A percentile compares a stretch with the other conserved stretches of the same genome.
phyloP scores from a whole-genome alignment of 2,329 filamentous ascomycete species.

The Fusarium devonianum region DNA sequence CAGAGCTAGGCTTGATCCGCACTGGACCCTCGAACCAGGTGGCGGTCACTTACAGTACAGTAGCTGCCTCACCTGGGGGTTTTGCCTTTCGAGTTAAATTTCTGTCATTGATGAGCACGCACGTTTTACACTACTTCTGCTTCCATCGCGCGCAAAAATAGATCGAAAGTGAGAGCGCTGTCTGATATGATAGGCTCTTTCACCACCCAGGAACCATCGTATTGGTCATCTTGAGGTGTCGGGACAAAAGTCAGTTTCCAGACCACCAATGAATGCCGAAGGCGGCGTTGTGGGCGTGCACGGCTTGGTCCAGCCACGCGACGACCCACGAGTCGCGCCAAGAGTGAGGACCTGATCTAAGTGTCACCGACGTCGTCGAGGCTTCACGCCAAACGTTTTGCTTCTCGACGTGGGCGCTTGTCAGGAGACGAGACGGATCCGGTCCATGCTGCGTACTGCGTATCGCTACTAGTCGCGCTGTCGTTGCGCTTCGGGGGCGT shows the following conservation, averaged over 20 bases:
- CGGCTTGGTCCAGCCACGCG: slow-evolving; percentile 39
- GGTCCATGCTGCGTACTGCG: slow-evolving; percentile 21
- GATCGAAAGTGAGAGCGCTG: too few species aligned
- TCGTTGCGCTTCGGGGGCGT: slow-evolving; percentile 14
- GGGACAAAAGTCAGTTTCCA: slow-evolving; percentile 31
- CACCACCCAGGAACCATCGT: slow-evolving; percentile 8
- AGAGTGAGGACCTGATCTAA: slow-evolving; percentile 36
- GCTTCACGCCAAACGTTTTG: slow-evolving; percentile 25
- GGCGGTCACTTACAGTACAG: slow-evolving; percentile 1
- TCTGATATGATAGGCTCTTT: too few species aligned
- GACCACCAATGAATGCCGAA: too few species aligned
- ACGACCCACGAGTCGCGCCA: slow-evolving; percentile 37
- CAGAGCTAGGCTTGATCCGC: slow-evolving; percentile 14
- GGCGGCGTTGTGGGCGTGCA: too few species aligned
- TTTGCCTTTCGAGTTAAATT: too few species aligned
- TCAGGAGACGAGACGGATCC: slow-evolving; percentile 37
- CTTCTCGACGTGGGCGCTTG: slow-evolving; percentile 30
- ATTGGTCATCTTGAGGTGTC: slow-evolving; percentile 19
- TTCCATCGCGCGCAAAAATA: too few species aligned
- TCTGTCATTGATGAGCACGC: too few species aligned
- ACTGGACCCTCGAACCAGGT: slow-evolving; percentile 1
- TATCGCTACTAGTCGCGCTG: neutral
- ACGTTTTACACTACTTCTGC: too few species aligned
- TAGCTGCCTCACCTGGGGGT: too few species aligned
- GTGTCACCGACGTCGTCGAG: slow-evolving; percentile 27